Conservation (phyloP, 2,329 filamentous ascomycete genomes). For the Cytospora piceicola region DNA sequence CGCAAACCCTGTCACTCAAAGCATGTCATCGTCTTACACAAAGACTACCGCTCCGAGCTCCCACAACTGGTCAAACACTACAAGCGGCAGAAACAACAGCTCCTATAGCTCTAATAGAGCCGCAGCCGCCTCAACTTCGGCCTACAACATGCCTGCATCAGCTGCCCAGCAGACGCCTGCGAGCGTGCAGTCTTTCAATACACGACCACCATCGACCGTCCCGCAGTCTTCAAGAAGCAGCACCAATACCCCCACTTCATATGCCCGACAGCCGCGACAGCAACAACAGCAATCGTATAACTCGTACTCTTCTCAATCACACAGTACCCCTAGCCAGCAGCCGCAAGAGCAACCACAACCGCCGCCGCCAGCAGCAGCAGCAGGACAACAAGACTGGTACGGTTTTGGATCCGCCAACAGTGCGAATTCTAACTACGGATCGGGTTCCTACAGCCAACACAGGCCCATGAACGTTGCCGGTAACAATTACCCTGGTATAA, state of each 20-base stretch:
- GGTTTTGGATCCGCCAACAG: constrained; percentile 37
- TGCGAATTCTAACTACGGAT: constrained; percentile 33
- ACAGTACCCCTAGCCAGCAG: constrained; percentile 36
- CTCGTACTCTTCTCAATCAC: constrained; percentile 37
- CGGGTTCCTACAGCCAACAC: constrained; percentile 32
- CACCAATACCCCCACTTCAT: constrained; percentile 33
- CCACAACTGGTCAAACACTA: constrained; percentile 35
- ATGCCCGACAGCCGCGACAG: constrained; percentile 37
- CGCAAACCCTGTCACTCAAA: constrained; percentile 34
- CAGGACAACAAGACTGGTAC: constrained; percentile 42
- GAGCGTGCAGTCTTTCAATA: constrained; percentile 33
- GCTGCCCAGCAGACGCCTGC: constrained; percentile 32
- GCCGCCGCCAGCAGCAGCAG: constrained; percentile 29
- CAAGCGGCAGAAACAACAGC: constrained; percentile 34
- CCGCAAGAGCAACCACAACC: constrained; percentile 35
- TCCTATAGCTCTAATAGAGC: constrained; percentile 39
- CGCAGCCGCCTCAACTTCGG: constrained; percentile 31
- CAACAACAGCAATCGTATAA: constrained; percentile 36
- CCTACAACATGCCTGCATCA: constrained; percentile 34
- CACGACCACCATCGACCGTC: constrained; percentile 36
- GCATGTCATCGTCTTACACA: constrained; percentile 38
- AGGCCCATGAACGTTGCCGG: constrained; percentile 36
- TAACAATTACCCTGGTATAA: constrained; percentile 36
- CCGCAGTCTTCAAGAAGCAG: constrained; percentile 32
- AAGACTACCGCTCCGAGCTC: constrained; percentile 34